phyloP scores from a whole-genome alignment of 2,329 filamentous ascomycete species.

The Arthroderma uncinatum region DNA sequence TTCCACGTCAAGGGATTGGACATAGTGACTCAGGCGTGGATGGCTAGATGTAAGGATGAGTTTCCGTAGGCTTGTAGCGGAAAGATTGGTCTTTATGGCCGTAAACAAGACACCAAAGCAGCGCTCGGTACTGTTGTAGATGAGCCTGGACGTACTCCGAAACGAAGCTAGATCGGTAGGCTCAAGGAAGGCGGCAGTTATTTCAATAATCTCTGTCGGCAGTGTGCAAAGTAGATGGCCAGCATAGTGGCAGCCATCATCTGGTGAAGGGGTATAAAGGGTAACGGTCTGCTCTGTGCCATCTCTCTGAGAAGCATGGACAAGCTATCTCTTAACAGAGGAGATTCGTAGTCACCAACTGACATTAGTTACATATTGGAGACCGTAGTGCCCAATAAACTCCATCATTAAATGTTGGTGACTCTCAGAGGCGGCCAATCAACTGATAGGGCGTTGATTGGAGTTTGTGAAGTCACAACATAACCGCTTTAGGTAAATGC shows the following conservation, averaged over 20 bases:
- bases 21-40: background rate
- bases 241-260: background rate
- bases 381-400: too few relatives aligned
- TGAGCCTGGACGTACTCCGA: background rate
- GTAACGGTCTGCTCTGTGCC: too few relatives aligned
- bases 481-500: too few relatives aligned
- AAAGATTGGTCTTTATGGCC: background rate
- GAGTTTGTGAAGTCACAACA: too few relatives aligned
- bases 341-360: too few relatives aligned
- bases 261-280: too few relatives aligned
- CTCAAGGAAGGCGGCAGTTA: background rate
- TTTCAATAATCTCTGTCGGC: background rate
- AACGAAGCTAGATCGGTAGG: background rate
- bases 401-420: too few relatives aligned
- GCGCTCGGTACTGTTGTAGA: background rate
- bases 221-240: background rate
- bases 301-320: too few relatives aligned
- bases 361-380: too few relatives aligned
- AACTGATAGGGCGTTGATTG: too few relatives aligned
- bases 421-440: too few relatives aligned
- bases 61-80: background rate
- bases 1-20: background rate
- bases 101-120: background rate
- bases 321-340: too few relatives aligned
- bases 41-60: background rate